Conservation (phyloP, 208 protist genomes). For the Crithidia brevicula region DNA sequence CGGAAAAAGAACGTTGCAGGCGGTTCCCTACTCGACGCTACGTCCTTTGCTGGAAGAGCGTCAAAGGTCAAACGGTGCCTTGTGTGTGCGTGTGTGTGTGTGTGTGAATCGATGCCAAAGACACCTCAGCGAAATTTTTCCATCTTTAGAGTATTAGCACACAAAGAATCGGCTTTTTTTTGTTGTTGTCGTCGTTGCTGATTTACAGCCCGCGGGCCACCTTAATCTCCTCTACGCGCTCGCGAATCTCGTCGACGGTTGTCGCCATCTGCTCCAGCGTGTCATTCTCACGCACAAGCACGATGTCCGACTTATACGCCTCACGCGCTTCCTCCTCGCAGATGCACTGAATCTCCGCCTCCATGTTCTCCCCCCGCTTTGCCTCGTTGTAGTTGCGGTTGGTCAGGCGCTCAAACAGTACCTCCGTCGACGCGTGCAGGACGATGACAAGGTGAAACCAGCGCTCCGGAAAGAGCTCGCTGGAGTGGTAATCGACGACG, state of each 20-base stretch:
- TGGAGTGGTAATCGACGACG: constrained; percentile 97
- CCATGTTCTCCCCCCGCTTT: constrained; percentile 97
- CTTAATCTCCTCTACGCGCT: constrained; percentile 60
- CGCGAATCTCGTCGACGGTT: constrained; percentile 82
- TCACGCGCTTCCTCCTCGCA: constrained; percentile 95
- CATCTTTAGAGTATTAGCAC: too few relatives aligned
- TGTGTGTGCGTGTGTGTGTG: too few relatives aligned
- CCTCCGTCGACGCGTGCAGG: constrained; percentile 89
- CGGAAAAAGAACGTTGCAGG: too few relatives aligned
- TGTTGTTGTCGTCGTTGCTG: not conserved
- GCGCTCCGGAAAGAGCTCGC: constrained; percentile 97
- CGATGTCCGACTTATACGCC: constrained; percentile 91
- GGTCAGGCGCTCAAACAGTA: constrained; percentile 92
- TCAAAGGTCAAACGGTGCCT: too few relatives aligned
- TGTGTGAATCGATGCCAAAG: too few relatives aligned
- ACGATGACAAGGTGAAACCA: constrained; percentile 98
- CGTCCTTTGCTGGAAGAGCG: too few relatives aligned
- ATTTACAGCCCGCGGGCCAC: constrained; percentile 30
- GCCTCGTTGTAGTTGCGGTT: constrained; percentile 91
- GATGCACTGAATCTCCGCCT: constrained; percentile 98
- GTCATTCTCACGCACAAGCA: constrained; percentile 90
- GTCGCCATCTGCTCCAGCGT: constrained; percentile 93
- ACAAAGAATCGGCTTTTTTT: constrained; percentile 18
- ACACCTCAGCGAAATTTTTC: too few relatives aligned
- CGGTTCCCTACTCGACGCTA: too few relatives aligned